These are phyloP conservation scores for Paramecium caudatum DNA, from an alignment of 73 alveolate species.

Conservation along the genomic window DNA sequence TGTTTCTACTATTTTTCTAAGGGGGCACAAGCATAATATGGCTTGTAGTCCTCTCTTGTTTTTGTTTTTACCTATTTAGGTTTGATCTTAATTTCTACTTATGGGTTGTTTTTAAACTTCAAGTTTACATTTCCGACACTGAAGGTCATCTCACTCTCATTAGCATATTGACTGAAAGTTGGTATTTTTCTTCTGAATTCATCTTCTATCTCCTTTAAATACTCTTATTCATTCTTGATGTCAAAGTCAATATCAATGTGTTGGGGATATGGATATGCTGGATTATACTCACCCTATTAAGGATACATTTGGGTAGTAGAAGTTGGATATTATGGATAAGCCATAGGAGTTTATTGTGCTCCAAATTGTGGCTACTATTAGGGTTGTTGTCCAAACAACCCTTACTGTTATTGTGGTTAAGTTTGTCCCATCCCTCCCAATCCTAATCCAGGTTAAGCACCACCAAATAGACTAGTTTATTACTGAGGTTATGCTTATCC, in stretches of 20 bases:
- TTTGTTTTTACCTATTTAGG: background rate
- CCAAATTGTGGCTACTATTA: too few relatives aligned
- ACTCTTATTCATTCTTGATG: slow-evolving; percentile 35
- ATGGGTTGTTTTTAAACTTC: slow-evolving; percentile 13
- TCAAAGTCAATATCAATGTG: background rate
- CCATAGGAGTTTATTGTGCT: too few relatives aligned
- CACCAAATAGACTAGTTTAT: background rate
- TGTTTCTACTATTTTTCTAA: slow-evolving; percentile 1
- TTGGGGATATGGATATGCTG: background rate
- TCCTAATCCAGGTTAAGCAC: background rate
- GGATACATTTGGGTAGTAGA: too few relatives aligned
- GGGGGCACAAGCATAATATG: background rate
- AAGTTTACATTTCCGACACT: slow-evolving; percentile 23
- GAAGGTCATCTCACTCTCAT: background rate
- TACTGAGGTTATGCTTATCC: background rate
- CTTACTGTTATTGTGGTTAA: background rate
- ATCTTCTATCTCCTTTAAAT: slow-evolving; percentile 26
- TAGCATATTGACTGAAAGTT: slow-evolving; percentile 14
- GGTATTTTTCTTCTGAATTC: slow-evolving; percentile 29
- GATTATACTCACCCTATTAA: background rate
- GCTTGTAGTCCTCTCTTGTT: slow-evolving; percentile 1
- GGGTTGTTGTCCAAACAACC: background rate
- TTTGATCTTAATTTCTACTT: background rate
- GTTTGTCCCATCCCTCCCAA: background rate
- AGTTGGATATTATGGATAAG: too few relatives aligned